Evolutionary conservation across 495 filamentous ascomycete genomes (phyloP).

Genomic region (Durotheca rogersii): DNA sequence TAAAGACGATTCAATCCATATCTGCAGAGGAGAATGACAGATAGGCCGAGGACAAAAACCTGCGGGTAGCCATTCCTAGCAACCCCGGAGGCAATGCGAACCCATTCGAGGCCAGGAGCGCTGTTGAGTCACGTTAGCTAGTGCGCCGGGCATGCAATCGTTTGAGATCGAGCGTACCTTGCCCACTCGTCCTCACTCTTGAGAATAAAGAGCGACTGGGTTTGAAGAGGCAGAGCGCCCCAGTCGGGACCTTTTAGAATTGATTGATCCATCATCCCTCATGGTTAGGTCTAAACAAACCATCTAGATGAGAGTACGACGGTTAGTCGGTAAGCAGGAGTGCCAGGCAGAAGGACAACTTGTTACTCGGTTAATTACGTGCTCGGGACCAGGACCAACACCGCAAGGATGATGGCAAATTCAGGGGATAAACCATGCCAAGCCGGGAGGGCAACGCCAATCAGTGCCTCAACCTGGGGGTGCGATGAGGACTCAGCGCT

Average conservation of each 20-base stretch:
- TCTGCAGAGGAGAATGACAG: slow-evolving; percentile 29
- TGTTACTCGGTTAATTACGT: slow-evolving; percentile 28
- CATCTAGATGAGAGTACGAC: slow-evolving; percentile 1
- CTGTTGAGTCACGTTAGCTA: slow-evolving; percentile 7
- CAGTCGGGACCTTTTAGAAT: slow-evolving; percentile 15
- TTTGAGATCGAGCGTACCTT: slow-evolving; percentile 8
- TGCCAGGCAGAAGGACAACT: slow-evolving; percentile 4
- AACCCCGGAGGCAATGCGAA: slow-evolving; percentile 29
- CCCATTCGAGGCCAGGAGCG: slow-evolving; percentile 27
- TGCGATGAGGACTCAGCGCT: not conserved
- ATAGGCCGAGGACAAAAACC: slow-evolving; percentile 28
- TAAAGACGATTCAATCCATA: slow-evolving; percentile 31
- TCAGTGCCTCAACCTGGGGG: not conserved
- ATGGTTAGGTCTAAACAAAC: not conserved
- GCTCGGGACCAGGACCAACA: slow-evolving; percentile 15
- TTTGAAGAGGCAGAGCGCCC: slow-evolving; percentile 18
- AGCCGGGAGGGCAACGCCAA: no score
- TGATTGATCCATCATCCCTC: slow-evolving; percentile 23
- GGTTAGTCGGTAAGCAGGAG: not conserved
- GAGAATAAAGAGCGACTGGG: slow-evolving; percentile 12
- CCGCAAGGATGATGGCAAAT: slow-evolving; percentile 10
- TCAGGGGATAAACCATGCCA: slow-evolving; percentile 20
- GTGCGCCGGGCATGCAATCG: not conserved
- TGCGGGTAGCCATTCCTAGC: slow-evolving; percentile 34
- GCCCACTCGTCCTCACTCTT: not conserved